A percentile compares a stretch with the other conserved stretches of the same genome.
phyloP scores from a whole-genome alignment of 139 green algal genomes.

The Chlamydomonas incerta region DNA sequence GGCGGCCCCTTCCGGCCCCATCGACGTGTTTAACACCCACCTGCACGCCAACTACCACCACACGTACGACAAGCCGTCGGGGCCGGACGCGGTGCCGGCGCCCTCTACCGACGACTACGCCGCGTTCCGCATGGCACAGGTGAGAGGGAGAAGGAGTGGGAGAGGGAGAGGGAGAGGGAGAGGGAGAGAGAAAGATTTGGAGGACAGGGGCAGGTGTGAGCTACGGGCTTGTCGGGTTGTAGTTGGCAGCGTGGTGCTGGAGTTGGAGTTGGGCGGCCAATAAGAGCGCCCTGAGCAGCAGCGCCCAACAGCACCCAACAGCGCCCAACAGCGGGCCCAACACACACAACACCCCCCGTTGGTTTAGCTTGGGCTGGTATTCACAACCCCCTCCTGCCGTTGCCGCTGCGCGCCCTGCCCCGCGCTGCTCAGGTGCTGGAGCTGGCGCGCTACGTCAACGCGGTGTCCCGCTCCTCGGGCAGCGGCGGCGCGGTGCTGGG shows the following conservation, averaged over 20 bases:
- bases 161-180: too few relatives aligned
- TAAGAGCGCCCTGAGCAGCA: too few relatives aligned
- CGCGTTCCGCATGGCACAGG: constrained; percentile 33
- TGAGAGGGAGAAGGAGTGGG: background rate
- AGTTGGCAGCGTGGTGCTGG: too few relatives aligned
- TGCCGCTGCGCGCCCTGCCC: too few relatives aligned
- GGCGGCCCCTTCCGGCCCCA: constrained; percentile 34
- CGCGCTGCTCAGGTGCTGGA: constrained; percentile 53
- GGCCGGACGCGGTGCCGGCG: background rate
- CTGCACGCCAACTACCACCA: constrained; percentile 75
- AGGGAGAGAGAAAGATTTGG: too few relatives aligned
- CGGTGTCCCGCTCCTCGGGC: background rate
- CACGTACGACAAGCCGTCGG: constrained; percentile 27
- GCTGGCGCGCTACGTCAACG: constrained; percentile 49
- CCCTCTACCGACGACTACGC: constrained; percentile 14
- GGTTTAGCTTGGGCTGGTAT: too few relatives aligned
- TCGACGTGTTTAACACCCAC: constrained; percentile 76
- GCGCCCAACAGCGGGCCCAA: too few relatives aligned
- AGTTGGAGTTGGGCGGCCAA: too few relatives aligned
- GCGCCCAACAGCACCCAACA: too few relatives aligned
- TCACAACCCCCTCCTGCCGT: too few relatives aligned
- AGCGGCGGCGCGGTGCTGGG: constrained; percentile 42
- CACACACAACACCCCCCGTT: too few relatives aligned
- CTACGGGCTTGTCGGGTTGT: background rate
- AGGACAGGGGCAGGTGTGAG: too few relatives aligned